phyloP scores from a whole-genome alignment of 2,329 filamentous ascomycete species.

The Ophidiomyces ophidiicola region DNA sequence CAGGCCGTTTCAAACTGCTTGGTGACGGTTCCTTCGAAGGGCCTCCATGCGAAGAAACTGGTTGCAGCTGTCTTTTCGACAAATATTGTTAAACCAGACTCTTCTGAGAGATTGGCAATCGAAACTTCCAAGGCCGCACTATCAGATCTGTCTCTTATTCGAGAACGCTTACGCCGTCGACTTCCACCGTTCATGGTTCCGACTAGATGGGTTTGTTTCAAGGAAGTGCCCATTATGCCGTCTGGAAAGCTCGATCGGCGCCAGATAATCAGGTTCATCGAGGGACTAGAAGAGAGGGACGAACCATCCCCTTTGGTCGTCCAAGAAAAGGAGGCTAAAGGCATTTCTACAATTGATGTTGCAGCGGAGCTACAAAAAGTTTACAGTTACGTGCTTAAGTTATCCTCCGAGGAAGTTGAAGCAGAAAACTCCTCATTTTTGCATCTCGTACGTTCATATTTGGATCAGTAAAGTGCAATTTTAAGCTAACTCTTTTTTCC shows the following conservation, averaged over 20 bases:
- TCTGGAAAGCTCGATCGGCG: conserved; percentile 21
- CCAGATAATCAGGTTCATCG: conserved; percentile 15
- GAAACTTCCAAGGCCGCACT: conserved; percentile 7
- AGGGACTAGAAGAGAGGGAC: conserved; percentile 7
- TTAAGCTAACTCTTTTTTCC: conserved; percentile 4
- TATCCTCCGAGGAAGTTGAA: conserved; percentile 16
- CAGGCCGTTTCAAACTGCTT: conserved; percentile 9
- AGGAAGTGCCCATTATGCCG: conserved; percentile 17
- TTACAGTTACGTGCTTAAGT: conserved; percentile 19
- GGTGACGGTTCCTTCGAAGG: conserved; percentile 10
- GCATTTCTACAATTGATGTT: conserved; percentile 5
- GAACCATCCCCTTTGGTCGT: neutral
- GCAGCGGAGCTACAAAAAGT: conserved; percentile 13
- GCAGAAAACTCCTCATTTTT: conserved; percentile 23
- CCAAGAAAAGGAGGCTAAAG: neutral
- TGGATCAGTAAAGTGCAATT: conserved; percentile 7
- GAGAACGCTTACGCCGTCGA: conserved; percentile 13
- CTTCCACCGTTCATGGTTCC: conserved; percentile 22
- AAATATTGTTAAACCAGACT: neutral
- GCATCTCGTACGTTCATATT: conserved; percentile 14
- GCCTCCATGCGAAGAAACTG: conserved; percentile 11
- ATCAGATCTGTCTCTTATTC: conserved; percentile 4
- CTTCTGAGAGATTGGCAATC: conserved; percentile 6
- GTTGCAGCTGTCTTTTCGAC: conserved; percentile 10
- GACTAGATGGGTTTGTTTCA: conserved; percentile 16